These are phyloP conservation scores for Citrus reticulata DNA, from an alignment of 345 rosid species.

Conservation along the genomic window DNA sequence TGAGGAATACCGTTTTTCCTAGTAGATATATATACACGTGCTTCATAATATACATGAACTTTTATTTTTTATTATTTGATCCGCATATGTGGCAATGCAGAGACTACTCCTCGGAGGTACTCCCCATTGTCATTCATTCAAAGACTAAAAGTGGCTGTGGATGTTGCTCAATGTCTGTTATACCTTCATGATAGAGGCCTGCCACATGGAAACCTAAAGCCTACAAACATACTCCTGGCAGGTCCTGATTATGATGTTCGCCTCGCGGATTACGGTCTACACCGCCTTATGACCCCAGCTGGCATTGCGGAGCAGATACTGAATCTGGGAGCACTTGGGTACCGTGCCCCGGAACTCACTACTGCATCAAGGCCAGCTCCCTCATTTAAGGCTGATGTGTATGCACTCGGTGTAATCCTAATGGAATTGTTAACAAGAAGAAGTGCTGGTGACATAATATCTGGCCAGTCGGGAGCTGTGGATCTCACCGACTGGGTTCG, in stretches of 20 bases:
- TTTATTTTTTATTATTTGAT: not conserved
- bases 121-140: constrained; percentile 69
- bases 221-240: constrained; percentile 70
- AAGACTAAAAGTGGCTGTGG: constrained; percentile 77
- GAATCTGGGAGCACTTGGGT: constrained; percentile 92
- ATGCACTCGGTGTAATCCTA: constrained; percentile 81
- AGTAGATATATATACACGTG: constrained; percentile 1
- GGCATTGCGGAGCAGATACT: constrained; percentile 85
- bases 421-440: constrained; percentile 89
- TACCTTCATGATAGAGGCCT: constrained; percentile 81
- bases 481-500: constrained; percentile 90
- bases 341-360: constrained; percentile 82
- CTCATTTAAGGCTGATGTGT: constrained; percentile 76
- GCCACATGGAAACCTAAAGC: constrained; percentile 88
- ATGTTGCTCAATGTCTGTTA: constrained; percentile 66
- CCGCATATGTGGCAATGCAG: constrained; percentile 37
- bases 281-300: constrained; percentile 78
- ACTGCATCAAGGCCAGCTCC: constrained; percentile 63
- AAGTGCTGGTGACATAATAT: constrained; percentile 91
- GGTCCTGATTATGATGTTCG: constrained; percentile 44
- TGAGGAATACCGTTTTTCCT: not conserved
- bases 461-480: constrained; percentile 92
- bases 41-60: not conserved
- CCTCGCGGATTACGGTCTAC: constrained; percentile 77
- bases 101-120: constrained; percentile 88